Conservation (phyloP, 768 basidiomycete species). For the Amanita inopinata region DNA sequence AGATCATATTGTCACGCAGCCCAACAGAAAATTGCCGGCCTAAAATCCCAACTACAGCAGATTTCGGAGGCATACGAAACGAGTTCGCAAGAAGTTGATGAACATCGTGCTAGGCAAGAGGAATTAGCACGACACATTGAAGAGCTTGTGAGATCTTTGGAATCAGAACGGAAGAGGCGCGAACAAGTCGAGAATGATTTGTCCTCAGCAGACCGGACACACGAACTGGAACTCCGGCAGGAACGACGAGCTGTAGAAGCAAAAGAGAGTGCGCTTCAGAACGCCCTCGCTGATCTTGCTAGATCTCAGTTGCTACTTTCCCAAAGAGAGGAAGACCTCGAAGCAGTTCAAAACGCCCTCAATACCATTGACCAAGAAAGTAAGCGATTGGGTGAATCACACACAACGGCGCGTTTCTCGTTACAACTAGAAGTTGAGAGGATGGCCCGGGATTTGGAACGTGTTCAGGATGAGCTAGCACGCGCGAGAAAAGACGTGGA, state of each 20-base stretch:
- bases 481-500: constrained; percentile 62
- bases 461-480: constrained; percentile 69
- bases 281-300: constrained; percentile 51
- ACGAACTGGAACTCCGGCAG: constrained; percentile 49
- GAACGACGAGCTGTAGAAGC: constrained; percentile 58
- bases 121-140: constrained; percentile 69
- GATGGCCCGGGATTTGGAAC: constrained; percentile 72
- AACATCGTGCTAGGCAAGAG: constrained; percentile 64
- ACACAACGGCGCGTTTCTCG: constrained; percentile 74
- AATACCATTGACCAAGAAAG: constrained; percentile 65
- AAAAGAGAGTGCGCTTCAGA: constrained; percentile 60
- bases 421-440: constrained; percentile 87
- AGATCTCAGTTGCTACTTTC: constrained; percentile 53
- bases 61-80: constrained; percentile 56
- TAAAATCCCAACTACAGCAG: constrained; percentile 62
- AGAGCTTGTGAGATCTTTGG: constrained; percentile 54
- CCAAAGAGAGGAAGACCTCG: constrained; percentile 70
- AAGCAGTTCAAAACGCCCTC: constrained; percentile 63
- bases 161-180: constrained; percentile 47
- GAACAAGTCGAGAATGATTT: constrained; percentile 46
- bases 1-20: constrained; percentile 1
- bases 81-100: constrained; percentile 51
- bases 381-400: constrained; percentile 73
- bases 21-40: constrained; percentile 56
- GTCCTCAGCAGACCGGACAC: constrained; percentile 47